Percentiles rank a stretch among this genome's conserved stretches.
Evolutionary conservation across 2,329 filamentous ascomycete genomes (phyloP).

Genomic region (Colletotrichum lentis): DNA sequence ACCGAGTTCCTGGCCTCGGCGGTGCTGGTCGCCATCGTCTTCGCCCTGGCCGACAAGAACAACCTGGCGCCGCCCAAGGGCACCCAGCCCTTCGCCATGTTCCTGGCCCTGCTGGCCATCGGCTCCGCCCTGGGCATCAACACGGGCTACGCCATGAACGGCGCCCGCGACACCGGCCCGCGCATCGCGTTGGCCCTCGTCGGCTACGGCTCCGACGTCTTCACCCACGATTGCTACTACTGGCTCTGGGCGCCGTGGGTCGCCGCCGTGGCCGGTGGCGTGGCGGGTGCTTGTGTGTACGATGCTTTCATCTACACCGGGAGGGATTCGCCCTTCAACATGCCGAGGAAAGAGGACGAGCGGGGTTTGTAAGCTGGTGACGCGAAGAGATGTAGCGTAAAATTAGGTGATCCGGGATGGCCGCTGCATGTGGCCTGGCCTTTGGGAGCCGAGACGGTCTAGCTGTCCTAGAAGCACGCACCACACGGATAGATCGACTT

Average conservation of each 20-base stretch:
- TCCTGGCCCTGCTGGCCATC: conserved; percentile 47
- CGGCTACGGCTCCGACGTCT: conserved; percentile 45
- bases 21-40: conserved; percentile 49
- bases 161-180: conserved; percentile 50
- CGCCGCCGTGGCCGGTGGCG: conserved; percentile 43
- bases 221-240: conserved; percentile 43
- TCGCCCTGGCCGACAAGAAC: conserved; percentile 49
- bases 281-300: conserved; percentile 45
- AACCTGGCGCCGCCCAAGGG: conserved; percentile 50
- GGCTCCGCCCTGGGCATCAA: conserved; percentile 51
- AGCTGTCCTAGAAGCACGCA: neutral
- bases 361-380: neutral
- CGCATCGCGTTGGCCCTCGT: conserved; percentile 46
- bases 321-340: conserved; percentile 31
- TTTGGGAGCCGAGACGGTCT: neutral
- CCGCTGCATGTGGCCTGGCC: neutral
- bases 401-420: too few relatives aligned
- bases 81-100: conserved; percentile 49
- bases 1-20: conserved; percentile 49
- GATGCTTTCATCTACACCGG: conserved; percentile 44
- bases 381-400: neutral
- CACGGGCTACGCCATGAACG: conserved; percentile 49
- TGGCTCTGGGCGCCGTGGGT: conserved; percentile 47
- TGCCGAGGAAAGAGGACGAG: conserved; percentile 19
- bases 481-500: neutral